A percentile compares a stretch with the other conserved stretches of the same genome.
Conservation (phyloP, 495 filamentous ascomycete species). For the Aspergillus wentii region DNA sequence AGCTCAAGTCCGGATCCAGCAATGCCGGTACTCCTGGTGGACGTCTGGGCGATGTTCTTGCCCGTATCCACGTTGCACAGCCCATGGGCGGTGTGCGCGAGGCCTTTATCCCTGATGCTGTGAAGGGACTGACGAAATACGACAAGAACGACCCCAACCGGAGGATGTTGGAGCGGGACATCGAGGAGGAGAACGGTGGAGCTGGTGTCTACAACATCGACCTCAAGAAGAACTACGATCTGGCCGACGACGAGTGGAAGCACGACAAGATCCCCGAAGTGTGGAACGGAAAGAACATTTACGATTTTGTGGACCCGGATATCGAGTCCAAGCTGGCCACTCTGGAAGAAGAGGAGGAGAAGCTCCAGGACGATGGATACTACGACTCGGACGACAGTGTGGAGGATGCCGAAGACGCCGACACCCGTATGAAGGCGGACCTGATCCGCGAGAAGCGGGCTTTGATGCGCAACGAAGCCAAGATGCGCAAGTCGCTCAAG, state of each 20-base stretch:
- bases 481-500: conserved; percentile 91
- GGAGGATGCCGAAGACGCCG: conserved; percentile 79
- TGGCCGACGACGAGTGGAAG: conserved; percentile 87
- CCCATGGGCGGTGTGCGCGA: conserved; percentile 80
- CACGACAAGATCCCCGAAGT: conserved; percentile 92
- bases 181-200: conserved; percentile 90
- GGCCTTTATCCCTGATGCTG: conserved; percentile 82
- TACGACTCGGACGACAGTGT: conserved; percentile 65
- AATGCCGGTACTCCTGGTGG: conserved; percentile 67
- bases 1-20: conserved; percentile 82
- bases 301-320: conserved; percentile 94
- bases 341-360: conserved; percentile 92
- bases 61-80: conserved; percentile 91
- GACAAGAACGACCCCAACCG: conserved; percentile 83
- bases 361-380: conserved; percentile 77
- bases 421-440: conserved; percentile 85
- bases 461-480: conserved; percentile 84
- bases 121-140: conserved; percentile 77
- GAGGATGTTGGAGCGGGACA: conserved; percentile 71
- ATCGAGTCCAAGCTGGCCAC: conserved; percentile 88
- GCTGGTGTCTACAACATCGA: conserved; percentile 94
- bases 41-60: conserved; percentile 80
- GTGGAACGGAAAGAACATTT: conserved; percentile 90
- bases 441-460: conserved; percentile 88
- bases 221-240: conserved; percentile 76